phyloP scores from a whole-genome alignment of 2,329 filamentous ascomycete species.

The Sclerotinia trifoliorum region DNA sequence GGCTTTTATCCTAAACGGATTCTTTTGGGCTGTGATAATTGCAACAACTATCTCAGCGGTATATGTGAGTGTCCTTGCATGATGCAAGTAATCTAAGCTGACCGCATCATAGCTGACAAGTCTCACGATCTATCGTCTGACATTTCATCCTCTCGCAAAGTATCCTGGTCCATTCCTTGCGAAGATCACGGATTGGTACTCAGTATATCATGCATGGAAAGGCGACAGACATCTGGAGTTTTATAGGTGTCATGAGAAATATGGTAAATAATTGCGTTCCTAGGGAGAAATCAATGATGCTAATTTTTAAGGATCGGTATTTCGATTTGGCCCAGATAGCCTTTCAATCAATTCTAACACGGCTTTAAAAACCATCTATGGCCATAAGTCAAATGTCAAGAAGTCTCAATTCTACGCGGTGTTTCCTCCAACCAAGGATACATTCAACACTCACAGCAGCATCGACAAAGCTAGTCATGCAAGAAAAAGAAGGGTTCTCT shows the following conservation, averaged over 20 bases:
- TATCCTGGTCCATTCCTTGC: constrained; percentile 42
- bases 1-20: not conserved
- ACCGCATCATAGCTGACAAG: constrained; percentile 15
- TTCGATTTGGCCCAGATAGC: constrained; percentile 75
- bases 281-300: not conserved
- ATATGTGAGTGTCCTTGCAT: constrained; percentile 22
- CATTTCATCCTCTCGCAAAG: constrained; percentile 40
- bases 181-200: constrained; percentile 39
- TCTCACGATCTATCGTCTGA: constrained; percentile 44
- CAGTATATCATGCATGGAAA: constrained; percentile 41
- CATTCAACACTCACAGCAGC: constrained; percentile 70
- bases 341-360: constrained; percentile 73
- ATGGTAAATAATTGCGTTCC: constrained; percentile 34
- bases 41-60: not conserved
- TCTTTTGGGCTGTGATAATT: not conserved
- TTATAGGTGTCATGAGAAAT: constrained; percentile 41
- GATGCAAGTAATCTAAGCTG: not conserved
- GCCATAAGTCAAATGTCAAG: constrained; percentile 60
- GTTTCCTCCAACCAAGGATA: constrained; percentile 63
- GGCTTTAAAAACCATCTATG: constrained; percentile 66
- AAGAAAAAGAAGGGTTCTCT: constrained; percentile 61
- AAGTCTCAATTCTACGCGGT: constrained; percentile 73
- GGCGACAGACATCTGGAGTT: constrained; percentile 42
- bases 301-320: constrained; percentile 51
- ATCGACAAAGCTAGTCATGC: constrained; percentile 68